These are phyloP conservation scores for Paraglomus brasilianum DNA, from an alignment of 192 early-diverging fungal species.

Conservation along the genomic window DNA sequence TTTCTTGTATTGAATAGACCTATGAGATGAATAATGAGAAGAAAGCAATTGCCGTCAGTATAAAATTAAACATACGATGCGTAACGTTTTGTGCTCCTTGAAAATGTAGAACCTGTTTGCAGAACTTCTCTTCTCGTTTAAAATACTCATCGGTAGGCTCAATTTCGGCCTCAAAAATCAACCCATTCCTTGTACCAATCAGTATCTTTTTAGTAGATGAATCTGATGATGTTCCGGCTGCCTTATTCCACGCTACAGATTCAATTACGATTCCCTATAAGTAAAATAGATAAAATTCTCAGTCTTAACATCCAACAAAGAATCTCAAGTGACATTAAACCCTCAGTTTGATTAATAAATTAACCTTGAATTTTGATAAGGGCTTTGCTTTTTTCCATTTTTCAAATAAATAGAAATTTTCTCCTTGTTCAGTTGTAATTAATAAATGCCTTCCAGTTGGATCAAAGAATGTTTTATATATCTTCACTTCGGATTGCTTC, in stretches of 20 bases:
- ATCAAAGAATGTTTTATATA: constrained; percentile 81
- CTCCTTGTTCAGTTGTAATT: constrained; percentile 83
- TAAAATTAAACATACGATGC: neutral
- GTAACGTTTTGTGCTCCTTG: constrained; percentile 7
- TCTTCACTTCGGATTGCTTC: constrained; percentile 55
- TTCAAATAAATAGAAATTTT: constrained; percentile 87
- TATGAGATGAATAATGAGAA: neutral
- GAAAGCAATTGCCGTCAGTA: too few species aligned
- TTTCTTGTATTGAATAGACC: constrained; percentile 71
- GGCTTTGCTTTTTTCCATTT: constrained; percentile 83
- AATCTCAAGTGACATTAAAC: neutral
- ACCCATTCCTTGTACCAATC: constrained; percentile 82
- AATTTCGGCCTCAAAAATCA: constrained; percentile 89
- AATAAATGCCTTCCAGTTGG: constrained; percentile 88
- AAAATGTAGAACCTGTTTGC: constrained; percentile 52
- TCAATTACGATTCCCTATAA: constrained; percentile 73
- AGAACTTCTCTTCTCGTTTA: constrained; percentile 77
- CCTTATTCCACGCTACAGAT: constrained; percentile 88
- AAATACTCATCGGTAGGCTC: constrained; percentile 83
- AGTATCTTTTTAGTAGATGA: constrained; percentile 79
- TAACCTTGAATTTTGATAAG: constrained; percentile 76
- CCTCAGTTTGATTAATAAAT: neutral
- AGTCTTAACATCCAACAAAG: neutral
- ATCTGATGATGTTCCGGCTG: constrained; percentile 44
- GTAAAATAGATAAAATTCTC: neutral